Percentiles rank a stretch among this genome's conserved stretches.
These are phyloP conservation scores for Amphirosellinia nigrospora DNA, from an alignment of 495 filamentous ascomycete species.

Conservation along the genomic window DNA sequence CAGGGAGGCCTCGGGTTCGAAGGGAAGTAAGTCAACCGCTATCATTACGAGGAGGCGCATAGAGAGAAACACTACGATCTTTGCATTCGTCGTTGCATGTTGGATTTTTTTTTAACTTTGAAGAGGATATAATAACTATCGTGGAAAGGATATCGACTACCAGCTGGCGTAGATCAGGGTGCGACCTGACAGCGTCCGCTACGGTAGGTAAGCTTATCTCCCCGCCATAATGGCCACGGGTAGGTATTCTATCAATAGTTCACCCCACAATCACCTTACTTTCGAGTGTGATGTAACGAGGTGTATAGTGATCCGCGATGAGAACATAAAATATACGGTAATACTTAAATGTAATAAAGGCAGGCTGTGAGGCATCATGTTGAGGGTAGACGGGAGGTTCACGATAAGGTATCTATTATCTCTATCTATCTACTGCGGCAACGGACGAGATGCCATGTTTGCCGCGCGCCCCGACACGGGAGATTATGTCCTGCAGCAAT, in stretches of 20 bases:
- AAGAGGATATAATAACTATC: background rate
- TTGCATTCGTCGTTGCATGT: too few species aligned
- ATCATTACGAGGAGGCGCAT: too few species aligned
- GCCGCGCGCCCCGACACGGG: background rate
- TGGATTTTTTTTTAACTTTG: background rate
- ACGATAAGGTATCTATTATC: too few species aligned
- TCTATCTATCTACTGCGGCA: background rate
- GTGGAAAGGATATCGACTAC: too few species aligned
- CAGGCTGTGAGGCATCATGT: background rate
- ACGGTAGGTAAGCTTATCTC: slow-evolving; percentile 1
- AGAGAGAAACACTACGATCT: too few species aligned
- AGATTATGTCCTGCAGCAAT: slow-evolving; percentile 5
- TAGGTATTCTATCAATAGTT: background rate
- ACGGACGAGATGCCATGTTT: background rate
- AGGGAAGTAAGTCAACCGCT: too few species aligned
- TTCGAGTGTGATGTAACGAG: background rate
- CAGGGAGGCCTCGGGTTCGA: too few species aligned
- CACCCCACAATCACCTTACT: background rate
- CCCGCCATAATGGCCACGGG: background rate
- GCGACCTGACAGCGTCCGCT: background rate
- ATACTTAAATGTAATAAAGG: background rate
- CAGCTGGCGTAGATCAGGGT: background rate
- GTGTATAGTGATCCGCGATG: background rate
- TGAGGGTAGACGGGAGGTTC: background rate
- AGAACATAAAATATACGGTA: background rate